These are phyloP conservation scores for Fusarium poae DNA, from an alignment of 2,329 filamentous ascomycete genomes.

Conservation along the genomic window DNA sequence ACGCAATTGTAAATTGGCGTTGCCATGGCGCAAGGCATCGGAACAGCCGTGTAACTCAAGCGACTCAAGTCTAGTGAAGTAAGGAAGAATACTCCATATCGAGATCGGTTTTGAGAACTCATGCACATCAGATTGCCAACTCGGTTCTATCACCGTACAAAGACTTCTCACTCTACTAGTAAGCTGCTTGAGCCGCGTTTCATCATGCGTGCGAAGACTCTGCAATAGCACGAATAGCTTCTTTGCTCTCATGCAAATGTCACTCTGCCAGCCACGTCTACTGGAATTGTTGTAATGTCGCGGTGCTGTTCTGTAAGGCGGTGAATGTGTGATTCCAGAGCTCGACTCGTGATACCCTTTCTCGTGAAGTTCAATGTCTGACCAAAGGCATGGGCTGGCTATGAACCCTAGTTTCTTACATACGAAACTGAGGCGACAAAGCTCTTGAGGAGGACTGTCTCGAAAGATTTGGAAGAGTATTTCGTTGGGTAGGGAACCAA, in stretches of 20 bases:
- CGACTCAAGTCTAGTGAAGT: slow-evolving; percentile 24
- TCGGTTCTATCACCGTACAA: slow-evolving; percentile 18
- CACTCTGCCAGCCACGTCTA: not conserved
- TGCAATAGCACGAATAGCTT: slow-evolving; percentile 9
- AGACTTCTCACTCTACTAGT: slow-evolving; percentile 17
- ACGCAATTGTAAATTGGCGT: not conserved
- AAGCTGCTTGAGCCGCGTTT: not conserved
- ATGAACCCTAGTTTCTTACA: slow-evolving; percentile 18
- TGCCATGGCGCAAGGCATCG: accelerated
- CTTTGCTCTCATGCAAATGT: not conserved
- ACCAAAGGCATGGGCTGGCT: slow-evolving; percentile 12
- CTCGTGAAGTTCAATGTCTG: slow-evolving; percentile 32
- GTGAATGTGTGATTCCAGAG: slow-evolving; percentile 17
- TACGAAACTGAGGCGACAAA: slow-evolving; percentile 9
- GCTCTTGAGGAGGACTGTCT: not conserved
- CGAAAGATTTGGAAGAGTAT: slow-evolving; percentile 10
- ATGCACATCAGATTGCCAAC: not conserved
- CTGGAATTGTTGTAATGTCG: slow-evolving; percentile 5
- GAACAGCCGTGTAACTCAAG: slow-evolving; percentile 26
- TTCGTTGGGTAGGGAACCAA: not conserved
- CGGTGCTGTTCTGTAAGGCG: not conserved
- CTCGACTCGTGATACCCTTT: slow-evolving; percentile 30
- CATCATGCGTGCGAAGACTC: not conserved
- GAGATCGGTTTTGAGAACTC: accelerated
- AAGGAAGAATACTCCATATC: slow-evolving; percentile 27